A percentile compares a stretch with the other conserved stretches of the same genome.
Evolutionary conservation across 192 early-diverging fungal species (phyloP).

Genomic region (Lobulomyces angularis): DNA sequence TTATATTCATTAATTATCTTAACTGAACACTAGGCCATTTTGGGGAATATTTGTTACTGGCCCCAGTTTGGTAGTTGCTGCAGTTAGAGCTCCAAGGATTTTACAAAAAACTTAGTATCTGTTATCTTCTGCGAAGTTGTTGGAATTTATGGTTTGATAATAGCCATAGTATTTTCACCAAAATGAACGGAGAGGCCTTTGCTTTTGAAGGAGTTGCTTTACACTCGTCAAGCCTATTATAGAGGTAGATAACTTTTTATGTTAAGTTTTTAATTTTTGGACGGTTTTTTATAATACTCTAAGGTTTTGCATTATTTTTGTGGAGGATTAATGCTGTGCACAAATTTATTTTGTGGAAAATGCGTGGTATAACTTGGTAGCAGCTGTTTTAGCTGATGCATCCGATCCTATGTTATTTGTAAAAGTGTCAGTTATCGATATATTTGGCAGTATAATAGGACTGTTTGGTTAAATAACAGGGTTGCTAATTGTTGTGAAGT

Average conservation of each 20-base stretch:
- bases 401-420: slow-evolving; percentile 90
- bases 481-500: too few species aligned
- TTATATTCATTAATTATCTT: too few species aligned
- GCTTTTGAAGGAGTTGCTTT: too few species aligned
- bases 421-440: slow-evolving; percentile 96
- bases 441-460: slow-evolving; percentile 91
- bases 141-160: slow-evolving; percentile 96
- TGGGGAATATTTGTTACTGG: slow-evolving; percentile 95
- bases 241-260: slow-evolving; percentile 44
- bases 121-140: slow-evolving; percentile 99
- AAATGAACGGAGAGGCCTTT: too few species aligned
- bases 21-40: too few species aligned
- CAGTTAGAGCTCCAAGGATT: slow-evolving; percentile 84
- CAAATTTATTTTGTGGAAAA: slow-evolving; percentile 86
- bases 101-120: too few species aligned
- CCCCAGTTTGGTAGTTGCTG: slow-evolving; percentile 75
- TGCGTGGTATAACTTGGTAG: slow-evolving; percentile 86
- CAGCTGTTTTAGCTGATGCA: slow-evolving; percentile 90
- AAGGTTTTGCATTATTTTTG: too few species aligned
- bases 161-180: slow-evolving; percentile 90
- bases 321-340: slow-evolving; percentile 86
- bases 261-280: too few species aligned
- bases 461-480: slow-evolving; percentile 95
- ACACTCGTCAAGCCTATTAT: slow-evolving; percentile 47
- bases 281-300: too few species aligned